Evolutionary conservation across 805 yeast genomes (phyloP).

Genomic region (Grigorovia humatica): DNA sequence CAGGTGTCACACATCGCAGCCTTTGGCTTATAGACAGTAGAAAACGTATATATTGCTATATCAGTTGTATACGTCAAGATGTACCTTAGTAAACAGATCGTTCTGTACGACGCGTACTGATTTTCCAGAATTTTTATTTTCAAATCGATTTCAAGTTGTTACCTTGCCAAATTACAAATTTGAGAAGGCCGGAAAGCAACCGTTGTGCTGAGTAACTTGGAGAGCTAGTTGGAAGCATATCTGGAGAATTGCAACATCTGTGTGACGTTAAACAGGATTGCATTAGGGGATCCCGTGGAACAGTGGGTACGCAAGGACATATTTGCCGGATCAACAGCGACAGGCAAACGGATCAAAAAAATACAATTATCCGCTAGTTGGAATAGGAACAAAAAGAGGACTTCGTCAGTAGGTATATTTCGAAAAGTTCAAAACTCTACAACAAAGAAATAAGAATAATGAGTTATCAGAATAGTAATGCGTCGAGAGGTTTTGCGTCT

Average conservation of each 20-base stretch:
- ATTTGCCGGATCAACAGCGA: neutral
- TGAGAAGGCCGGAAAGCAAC: too few species aligned
- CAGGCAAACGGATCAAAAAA: neutral
- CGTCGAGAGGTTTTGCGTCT: slow-evolving; percentile 40
- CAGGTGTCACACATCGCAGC: neutral
- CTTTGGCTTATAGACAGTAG: neutral
- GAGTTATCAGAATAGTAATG: slow-evolving; percentile 16
- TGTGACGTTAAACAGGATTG: neutral
- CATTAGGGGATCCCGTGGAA: too few species aligned
- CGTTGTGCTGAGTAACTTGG: neutral
- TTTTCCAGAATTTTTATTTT: neutral
- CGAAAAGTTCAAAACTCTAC: neutral
- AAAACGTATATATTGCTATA: neutral
- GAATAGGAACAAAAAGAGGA: neutral
- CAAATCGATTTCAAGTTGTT: neutral
- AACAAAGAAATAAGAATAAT: neutral
- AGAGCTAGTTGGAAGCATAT: neutral
- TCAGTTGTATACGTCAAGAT: neutral
- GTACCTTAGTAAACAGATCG: neutral
- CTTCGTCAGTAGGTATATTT: neutral
- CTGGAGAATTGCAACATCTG: neutral
- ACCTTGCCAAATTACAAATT: neutral
- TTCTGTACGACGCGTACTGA: neutral
- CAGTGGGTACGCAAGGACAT: too few species aligned
- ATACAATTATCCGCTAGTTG: too few species aligned